Conservation (phyloP, 176 grass and related monocot genomes). For the Calamus simplicifolius region DNA sequence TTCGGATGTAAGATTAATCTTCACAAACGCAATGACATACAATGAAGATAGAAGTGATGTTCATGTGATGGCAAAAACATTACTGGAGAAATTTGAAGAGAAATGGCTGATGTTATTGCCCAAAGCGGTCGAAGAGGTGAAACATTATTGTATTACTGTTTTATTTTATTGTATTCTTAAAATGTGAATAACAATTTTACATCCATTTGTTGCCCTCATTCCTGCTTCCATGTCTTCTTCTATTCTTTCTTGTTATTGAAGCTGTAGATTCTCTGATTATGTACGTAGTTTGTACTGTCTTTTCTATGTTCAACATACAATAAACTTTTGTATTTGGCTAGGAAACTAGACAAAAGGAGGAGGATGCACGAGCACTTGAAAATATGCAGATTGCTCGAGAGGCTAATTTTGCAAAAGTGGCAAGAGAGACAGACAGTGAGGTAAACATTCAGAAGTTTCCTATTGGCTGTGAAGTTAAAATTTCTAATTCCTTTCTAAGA, state of each 20-base stretch:
- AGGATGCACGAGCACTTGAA: conserved; percentile 39
- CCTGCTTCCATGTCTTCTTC: not conserved
- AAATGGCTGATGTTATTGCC: conserved; percentile 75
- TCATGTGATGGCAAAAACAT: conserved; percentile 72
- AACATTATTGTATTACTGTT: conserved; percentile 4
- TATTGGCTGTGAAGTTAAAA: no score
- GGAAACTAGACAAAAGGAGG: conserved; percentile 75
- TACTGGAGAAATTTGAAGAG: conserved; percentile 87
- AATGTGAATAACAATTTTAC: not conserved
- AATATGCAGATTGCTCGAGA: conserved; percentile 37
- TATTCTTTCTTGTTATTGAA: not conserved
- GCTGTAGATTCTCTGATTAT: conserved; percentile 2
- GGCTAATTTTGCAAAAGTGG: conserved; percentile 51
- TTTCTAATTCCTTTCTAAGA: no score
- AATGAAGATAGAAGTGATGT: conserved; percentile 56
- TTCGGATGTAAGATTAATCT: conserved; percentile 90
- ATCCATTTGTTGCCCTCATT: no score
- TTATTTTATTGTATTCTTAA: not conserved
- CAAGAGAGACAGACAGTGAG: conserved; percentile 76
- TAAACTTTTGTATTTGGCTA: conserved; percentile 25
- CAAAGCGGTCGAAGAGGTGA: conserved; percentile 85
- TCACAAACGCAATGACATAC: conserved; percentile 92
- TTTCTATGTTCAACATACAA: not conserved
- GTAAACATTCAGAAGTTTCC: conserved; percentile 17
- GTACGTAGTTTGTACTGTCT: conserved; percentile 4